phyloP scores from a whole-genome alignment of 2,329 filamentous ascomycete species.

The Alternaria panax region DNA sequence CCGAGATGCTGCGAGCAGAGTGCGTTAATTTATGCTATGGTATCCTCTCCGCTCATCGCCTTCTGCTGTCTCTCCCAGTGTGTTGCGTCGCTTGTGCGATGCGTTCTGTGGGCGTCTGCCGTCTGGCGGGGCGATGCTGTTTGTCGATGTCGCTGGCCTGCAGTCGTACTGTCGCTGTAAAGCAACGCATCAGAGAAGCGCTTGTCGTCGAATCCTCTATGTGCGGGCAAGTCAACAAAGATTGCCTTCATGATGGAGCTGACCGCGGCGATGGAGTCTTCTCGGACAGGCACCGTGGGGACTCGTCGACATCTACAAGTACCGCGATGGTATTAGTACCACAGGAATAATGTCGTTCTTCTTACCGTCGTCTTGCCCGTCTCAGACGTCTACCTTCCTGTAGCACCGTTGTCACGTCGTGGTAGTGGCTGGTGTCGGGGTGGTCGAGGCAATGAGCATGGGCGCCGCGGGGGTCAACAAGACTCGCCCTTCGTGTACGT shows the following conservation, averaged over 20 bases:
- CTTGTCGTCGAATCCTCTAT: not conserved
- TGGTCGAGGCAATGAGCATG: not conserved
- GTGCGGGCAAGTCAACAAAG: not conserved
- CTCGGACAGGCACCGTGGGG: not conserved
- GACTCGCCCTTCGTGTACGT: constrained; percentile 1
- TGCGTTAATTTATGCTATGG: not conserved
- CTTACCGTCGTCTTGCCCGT: not conserved
- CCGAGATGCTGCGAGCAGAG: not conserved
- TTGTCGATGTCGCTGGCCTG: not conserved
- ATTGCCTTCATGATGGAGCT: not conserved
- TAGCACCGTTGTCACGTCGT: not conserved
- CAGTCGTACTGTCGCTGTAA: not conserved
- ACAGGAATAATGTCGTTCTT: not conserved
- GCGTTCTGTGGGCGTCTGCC: not conserved
- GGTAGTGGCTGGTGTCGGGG: not conserved
- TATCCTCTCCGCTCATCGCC: not conserved
- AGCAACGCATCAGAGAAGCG: not conserved
- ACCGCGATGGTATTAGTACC: not conserved
- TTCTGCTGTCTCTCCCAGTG: not conserved
- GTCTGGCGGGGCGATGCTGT: not conserved
- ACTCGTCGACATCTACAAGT: not conserved
- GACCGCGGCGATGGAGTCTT: not conserved
- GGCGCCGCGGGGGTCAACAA: constrained; percentile 5
- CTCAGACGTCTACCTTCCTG: not conserved
- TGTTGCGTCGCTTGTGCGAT: not conserved